Conservation (phyloP, 2,329 filamentous ascomycete genomes). For the Nectriaceae sp. region DNA sequence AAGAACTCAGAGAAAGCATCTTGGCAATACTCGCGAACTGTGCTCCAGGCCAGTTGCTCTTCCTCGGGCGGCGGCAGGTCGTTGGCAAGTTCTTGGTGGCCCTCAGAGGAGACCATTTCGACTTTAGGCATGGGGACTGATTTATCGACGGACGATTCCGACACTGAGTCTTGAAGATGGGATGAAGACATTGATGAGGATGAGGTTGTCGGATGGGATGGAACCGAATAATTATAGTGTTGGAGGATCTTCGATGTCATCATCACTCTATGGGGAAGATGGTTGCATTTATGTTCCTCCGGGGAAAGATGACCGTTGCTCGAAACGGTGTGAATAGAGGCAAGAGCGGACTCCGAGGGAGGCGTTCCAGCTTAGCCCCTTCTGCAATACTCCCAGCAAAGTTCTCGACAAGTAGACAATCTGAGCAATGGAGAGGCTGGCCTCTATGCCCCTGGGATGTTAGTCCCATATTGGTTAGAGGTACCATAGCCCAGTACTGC, state of each 20-base stretch:
- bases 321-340: background rate
- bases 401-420: too few relatives aligned
- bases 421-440: too few relatives aligned
- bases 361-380: background rate
- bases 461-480: constrained; percentile 11
- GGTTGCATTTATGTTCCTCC: background rate
- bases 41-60: constrained; percentile 49
- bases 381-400: background rate
- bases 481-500: too few relatives aligned
- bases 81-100: constrained; percentile 21
- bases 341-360: background rate
- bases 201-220: constrained; percentile 8
- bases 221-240: background rate
- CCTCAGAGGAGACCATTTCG: constrained; percentile 31
- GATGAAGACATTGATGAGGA: constrained; percentile 31
- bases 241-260: background rate
- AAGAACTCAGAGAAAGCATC: constrained; percentile 69
- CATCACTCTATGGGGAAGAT: constrained; percentile 1
- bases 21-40: constrained; percentile 50
- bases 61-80: constrained; percentile 18
- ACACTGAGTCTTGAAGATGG: constrained; percentile 33
- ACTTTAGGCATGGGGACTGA: constrained; percentile 29
- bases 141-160: constrained; percentile 37
- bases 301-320: background rate
- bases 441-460: constrained; percentile 6